Base-by-base conservation (phyloP, 1,284 basidiomycete species). In the Stereum hirsutum region DNA sequence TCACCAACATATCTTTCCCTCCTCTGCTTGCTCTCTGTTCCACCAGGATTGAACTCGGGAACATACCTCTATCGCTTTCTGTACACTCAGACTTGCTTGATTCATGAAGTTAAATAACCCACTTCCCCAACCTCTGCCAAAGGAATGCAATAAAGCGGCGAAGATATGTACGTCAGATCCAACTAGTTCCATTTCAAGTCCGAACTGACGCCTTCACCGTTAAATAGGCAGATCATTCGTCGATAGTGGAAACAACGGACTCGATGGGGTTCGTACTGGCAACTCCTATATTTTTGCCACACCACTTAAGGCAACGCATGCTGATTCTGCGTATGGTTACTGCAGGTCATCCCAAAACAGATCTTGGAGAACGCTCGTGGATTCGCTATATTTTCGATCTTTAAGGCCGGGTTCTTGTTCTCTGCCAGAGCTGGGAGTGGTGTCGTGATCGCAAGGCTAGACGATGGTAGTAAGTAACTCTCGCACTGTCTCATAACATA, bases 381-480 rank as follows among this genome's bases (percentile, higher is more conserved):
- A 8, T 90, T 91, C 54, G 87, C 87, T 32, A 86, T 92, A 46
- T 89, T 88, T 57, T 84, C 80, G 6, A 72, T 89, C 43, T 73
- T 86, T 63, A 89, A 89, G 58, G 85, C 82, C 24, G 83, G 85
- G 1, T 85, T 87, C 54, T 58, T 88, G 11, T 79, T 88, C 60
- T 84, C 83, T 34, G 83, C 83, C 3, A 65, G 84, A 50, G 96
- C 85, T 17, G 95, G 95, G 5, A 85, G 82, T 24, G 95, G 95
- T 1, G 66, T 99, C 10, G 96, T 98, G 21, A 93, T 99, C 38
- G 93, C 92, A 4, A 81, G 72, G 49, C 68, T 92, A 14, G 71
- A 81, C 2, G 78, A 96, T 62, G 95, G 93, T 51, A 68, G 89
- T 90, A 57, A 68, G 88, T 72, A 14, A n/a, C 41, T 33, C 20